Percentiles rank a stretch among this genome's conserved stretches.
phyloP scores from a whole-genome alignment of 495 filamentous ascomycete genomes.

The Neurospora africana region DNA sequence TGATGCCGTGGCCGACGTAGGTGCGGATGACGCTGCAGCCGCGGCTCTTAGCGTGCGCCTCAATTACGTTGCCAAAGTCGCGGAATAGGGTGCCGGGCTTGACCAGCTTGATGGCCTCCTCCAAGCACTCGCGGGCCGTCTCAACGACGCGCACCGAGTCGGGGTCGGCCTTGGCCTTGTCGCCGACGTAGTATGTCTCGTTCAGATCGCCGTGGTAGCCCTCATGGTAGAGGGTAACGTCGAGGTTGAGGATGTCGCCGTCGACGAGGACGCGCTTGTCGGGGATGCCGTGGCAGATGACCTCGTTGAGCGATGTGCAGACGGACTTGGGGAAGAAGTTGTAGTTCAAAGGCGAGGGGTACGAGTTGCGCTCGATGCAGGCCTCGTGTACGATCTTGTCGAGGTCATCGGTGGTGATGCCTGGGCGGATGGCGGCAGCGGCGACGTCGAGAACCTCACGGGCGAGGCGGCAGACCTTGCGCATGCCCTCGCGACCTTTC shows the following conservation, averaged over 20 bases:
- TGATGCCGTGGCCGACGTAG: conserved; percentile 87
- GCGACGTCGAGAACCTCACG: conserved; percentile 92
- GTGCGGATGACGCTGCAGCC: conserved; percentile 75
- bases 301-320: conserved; percentile 91
- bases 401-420: conserved; percentile 91
- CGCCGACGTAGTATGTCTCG: conserved; percentile 86
- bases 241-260: conserved; percentile 83
- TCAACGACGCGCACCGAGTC: conserved; percentile 81
- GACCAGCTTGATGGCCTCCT: conserved; percentile 73
- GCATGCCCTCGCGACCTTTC: conserved; percentile 73
- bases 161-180: conserved; percentile 59
- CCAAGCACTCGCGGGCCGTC: conserved; percentile 66
- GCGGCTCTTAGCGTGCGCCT: conserved; percentile 70
- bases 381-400: conserved; percentile 95
- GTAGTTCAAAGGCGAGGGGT: conserved; percentile 95
- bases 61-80: conserved; percentile 73
- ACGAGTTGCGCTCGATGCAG: conserved; percentile 89
- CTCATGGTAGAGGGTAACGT: conserved; percentile 77
- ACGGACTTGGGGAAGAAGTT: conserved; percentile 95
- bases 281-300: conserved; percentile 91
- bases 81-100: conserved; percentile 81
- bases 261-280: conserved; percentile 69
- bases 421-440: conserved; percentile 67
- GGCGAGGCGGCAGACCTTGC: conserved; percentile 80
- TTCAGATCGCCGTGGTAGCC: conserved; percentile 86